A percentile compares a stretch with the other conserved stretches of the same genome.
phyloP scores from a whole-genome alignment of 2,329 filamentous ascomycete genomes.

The Amauroascus verrucosus region DNA sequence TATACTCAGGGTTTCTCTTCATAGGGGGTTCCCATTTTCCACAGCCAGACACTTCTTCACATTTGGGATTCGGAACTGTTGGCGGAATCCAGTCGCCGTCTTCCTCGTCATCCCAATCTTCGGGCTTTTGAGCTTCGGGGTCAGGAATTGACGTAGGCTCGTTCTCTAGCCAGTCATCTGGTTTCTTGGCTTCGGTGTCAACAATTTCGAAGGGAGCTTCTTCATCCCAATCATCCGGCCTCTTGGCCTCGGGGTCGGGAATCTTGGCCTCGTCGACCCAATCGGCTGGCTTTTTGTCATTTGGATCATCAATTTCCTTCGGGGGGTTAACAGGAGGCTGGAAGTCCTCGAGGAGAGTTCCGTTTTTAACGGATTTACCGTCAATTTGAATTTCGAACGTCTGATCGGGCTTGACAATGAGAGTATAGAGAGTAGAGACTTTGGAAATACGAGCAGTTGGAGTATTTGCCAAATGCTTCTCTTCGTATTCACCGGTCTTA shows the following conservation, averaged over 20 bases:
- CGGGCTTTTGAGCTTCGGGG: slow-evolving; percentile 92
- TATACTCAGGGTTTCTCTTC: slow-evolving; percentile 93
- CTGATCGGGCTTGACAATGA: slow-evolving; percentile 94
- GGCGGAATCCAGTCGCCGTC: slow-evolving; percentile 95
- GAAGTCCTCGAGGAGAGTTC: slow-evolving; percentile 90
- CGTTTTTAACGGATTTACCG: slow-evolving; percentile 76
- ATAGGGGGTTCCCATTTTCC: slow-evolving; percentile 84
- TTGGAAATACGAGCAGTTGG: slow-evolving; percentile 82
- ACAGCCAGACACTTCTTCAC: slow-evolving; percentile 82
- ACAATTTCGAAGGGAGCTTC: slow-evolving; percentile 93
- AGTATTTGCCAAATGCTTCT: slow-evolving; percentile 88
- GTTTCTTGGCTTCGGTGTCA: slow-evolving; percentile 81
- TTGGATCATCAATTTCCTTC: slow-evolving; percentile 87
- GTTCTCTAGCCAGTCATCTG: slow-evolving; percentile 90
- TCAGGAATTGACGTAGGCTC: slow-evolving; percentile 76
- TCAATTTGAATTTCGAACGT: slow-evolving; percentile 88
- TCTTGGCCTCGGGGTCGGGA: slow-evolving; percentile 79
- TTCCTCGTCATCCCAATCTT: slow-evolving; percentile 99
- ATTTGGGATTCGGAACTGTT: slow-evolving; percentile 90
- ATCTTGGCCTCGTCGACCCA: slow-evolving; percentile 96
- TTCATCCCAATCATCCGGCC: slow-evolving; percentile 99
- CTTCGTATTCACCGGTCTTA: slow-evolving; percentile 98
- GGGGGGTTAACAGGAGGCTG: slow-evolving; percentile 82
- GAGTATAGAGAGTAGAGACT: slow-evolving; percentile 87
- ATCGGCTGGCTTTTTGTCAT: slow-evolving; percentile 86